Percentiles rank a stretch among this genome's conserved stretches.
phyloP scores from a whole-genome alignment of 2,329 filamentous ascomycete genomes.

The Shiraia bambusicola region DNA sequence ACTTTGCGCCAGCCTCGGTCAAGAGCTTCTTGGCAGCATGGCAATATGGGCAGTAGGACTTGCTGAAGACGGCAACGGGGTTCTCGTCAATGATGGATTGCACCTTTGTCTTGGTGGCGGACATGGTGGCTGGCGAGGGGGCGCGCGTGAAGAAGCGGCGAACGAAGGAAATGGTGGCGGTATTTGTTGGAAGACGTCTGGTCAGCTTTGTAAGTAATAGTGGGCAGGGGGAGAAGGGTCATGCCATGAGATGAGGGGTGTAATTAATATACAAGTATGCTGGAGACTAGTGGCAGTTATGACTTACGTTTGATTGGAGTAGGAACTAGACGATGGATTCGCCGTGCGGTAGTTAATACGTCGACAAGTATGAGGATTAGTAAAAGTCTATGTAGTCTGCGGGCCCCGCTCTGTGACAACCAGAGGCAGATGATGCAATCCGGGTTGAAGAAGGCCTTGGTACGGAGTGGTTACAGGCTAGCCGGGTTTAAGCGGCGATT shows the following conservation, averaged over 20 bases:
- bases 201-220: neutral
- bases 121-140: conserved; percentile 68
- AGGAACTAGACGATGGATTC: conserved; percentile 10
- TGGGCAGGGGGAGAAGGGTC: neutral
- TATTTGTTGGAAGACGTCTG: conserved; percentile 7
- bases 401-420: conserved; percentile 31
- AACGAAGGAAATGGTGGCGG: conserved; percentile 65
- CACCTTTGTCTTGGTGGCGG: conserved; percentile 79
- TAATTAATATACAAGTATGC: conserved; percentile 1
- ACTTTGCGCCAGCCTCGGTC: conserved; percentile 69
- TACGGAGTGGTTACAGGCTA: too few species aligned
- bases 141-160: conserved; percentile 68
- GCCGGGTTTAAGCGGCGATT: conserved; percentile 14
- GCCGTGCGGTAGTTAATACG: conserved; percentile 2
- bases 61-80: conserved; percentile 91
- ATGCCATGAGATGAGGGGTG: neutral
- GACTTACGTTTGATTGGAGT: conserved; percentile 18
- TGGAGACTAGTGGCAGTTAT: too few species aligned
- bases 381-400: conserved; percentile 21
- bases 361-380: conserved; percentile 9
- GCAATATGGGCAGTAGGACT: conserved; percentile 96
- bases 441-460: conserved; percentile 9
- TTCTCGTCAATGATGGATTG: conserved; percentile 87
- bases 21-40: conserved; percentile 74
- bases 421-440: conserved; percentile 37